Evolutionary conservation across 78 protist species (phyloP), one percentile per base, ranked within the genome.

Genomic region (Dictyostelium capitatum): DNA sequence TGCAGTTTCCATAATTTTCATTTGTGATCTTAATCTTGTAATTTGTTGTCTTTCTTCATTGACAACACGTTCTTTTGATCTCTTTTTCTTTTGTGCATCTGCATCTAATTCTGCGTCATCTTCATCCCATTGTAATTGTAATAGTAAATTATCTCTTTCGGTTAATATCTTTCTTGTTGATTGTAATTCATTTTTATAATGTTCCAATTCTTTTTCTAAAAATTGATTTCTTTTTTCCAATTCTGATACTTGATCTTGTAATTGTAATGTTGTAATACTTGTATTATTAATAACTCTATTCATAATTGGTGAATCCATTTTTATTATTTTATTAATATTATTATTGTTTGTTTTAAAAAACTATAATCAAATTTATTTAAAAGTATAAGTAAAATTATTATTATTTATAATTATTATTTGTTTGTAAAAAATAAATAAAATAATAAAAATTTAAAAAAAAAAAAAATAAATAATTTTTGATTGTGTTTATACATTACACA

Each of bases 81-180:
- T 85, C 77, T 85, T 85, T 28, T 85, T 85, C 83, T 74, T 74
- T 48, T 85, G 92, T 14, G 74, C 92, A 25, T 85, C 83, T 15
- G 32, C 46, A 37, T 85, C 82, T 41, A 85, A 30, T 37, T 43
- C 82, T 2, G 56, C 32, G 59, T 85, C 92, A 15, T 85, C 83
- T 47, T 85, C 83, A 62, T 85, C 92, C 82, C 82, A 85, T 85
- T 85, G 92, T 8, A 85, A 53, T 30, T 85, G 92, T 23, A 85
- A 28, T 17, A 85, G 23, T 56, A 85, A 30, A 15, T 85, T 50
- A 23, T 85, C 92, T 28, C 83, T 59, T 62, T 85, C 83, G 43
- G 53, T 74, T 41, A 85, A 47, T 1, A 74, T 85, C 32, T 46
- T 85, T 59, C 92, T 51, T 0, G 92, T 85, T n/a, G 83, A 85